Base-by-base conservation (phyloP, 768 basidiomycete genomes). In the Albatrellus ellisii region DNA sequence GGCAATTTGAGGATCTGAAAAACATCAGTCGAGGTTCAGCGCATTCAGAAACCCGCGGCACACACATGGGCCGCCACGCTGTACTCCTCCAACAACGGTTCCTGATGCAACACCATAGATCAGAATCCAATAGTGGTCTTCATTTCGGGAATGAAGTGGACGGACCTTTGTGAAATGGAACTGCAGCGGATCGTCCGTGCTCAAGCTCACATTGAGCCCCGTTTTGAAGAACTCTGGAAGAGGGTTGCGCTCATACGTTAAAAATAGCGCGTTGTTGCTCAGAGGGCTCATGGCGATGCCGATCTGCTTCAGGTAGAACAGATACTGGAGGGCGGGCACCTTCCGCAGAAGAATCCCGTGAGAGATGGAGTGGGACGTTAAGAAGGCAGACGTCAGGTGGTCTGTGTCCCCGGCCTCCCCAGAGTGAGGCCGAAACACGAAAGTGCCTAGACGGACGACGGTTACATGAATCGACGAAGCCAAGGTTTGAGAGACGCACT, bases 341-440 rank as follows among this genome's bases (percentile, higher is more conserved):
- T 99, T 99, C 45, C 95, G 83, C 7, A 99, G 73, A 15, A 97
- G 68, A 59, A 99, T 99, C n/a, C 95, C 95, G 54, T 99, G 95
- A 8, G 95, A 97, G 56, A 99, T 98, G 1, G 92, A 97, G 56
- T 98, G 94, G 2, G 92, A 84, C 1, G 90, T 90, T 18, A 99
- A 70, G 74, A 90, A 99, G 2, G 94, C 86, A 2, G 95, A 89
- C 0, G 92, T 87, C 9, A 99, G 73, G 58, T 99, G 95, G 58
- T 98, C 95, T 0, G 95, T 86, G 57, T 99, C 95, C 22, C 95
- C 95, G 0, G 95, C 95, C 68, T 99, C 95, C 39, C 95, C 95
- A 25, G 84, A 85, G 59, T 99, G 95, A 0, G 95, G 95, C 25
- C 95, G 81, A 46, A 99, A 75, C 31, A 97, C 92, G 57, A 99